phyloP scores from a whole-genome alignment of 176 grass and related monocot genomes.

The Saccharum spontaneum region DNA sequence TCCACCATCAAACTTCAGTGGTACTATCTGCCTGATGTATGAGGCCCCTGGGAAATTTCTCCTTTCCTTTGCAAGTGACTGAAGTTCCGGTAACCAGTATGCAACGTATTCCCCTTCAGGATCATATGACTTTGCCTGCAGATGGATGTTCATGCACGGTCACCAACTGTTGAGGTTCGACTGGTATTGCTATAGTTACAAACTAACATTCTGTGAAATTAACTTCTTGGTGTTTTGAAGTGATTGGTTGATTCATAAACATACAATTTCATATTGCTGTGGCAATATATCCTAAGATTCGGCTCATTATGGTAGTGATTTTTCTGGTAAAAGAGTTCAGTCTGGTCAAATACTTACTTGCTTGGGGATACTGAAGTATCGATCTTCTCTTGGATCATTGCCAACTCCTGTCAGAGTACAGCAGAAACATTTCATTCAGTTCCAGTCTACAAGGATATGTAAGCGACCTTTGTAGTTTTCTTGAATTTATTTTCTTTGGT shows the following conservation, averaged over 20 bases:
- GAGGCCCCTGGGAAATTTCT: constrained; percentile 71
- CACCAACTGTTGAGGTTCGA: constrained; percentile 3
- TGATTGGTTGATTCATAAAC: background rate
- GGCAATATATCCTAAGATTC: background rate
- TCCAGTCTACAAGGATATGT: background rate
- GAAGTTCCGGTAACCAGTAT: constrained; percentile 77
- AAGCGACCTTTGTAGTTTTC: background rate
- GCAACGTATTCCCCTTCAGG: constrained; percentile 68
- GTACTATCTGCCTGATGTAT: constrained; percentile 81
- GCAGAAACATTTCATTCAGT: constrained; percentile 19
- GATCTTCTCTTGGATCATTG: constrained; percentile 94
- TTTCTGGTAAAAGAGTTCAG: background rate
- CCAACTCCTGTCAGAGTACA: constrained; percentile 69
- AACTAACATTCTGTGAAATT: background rate
- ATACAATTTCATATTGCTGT: background rate
- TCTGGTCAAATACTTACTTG: constrained; percentile 62
- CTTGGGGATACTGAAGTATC: constrained; percentile 95
- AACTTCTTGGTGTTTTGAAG: background rate
- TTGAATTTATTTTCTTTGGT: background rate
- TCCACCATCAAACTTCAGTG: constrained; percentile 61
- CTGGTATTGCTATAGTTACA: background rate
- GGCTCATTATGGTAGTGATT: background rate
- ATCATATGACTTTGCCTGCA: constrained; percentile 82
- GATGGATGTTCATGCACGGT: background rate
- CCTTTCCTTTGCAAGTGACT: constrained; percentile 49